Base-by-base conservation (phyloP, 2,329 filamentous ascomycete genomes). In the Fusarium sp. region DNA sequence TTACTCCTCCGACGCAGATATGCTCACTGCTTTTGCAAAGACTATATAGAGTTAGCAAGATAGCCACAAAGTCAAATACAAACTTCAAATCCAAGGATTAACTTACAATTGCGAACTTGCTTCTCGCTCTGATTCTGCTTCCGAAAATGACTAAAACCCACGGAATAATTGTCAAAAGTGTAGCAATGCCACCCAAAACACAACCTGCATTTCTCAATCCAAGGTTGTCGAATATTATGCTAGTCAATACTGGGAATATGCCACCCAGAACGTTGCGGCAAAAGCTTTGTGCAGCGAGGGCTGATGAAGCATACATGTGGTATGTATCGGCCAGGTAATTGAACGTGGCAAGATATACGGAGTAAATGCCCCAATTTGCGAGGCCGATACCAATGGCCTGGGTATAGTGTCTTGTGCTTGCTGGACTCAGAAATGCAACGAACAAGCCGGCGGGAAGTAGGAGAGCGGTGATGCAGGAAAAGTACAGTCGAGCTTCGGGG, bases 311-410 rank as follows among this genome's bases (percentile, higher is more conserved):
- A 73, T 95, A 97, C 4, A 87, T 84, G 75, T 94, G 91, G 77
- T 97, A 97, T 2, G 90, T 90, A 75, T 97, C 94, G 20, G 94
- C 93, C 2, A 97, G 84, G 72, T 97, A 97, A 76, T 97, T 97
- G 81, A 97, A 97, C 0, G 93, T 92, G 4, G 94, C 90, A 2
- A 97, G 85, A 75, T 96, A 96, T 35, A 97, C 89, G 40, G 88
- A 90, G 77, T 93, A 95, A 68, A 97, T 96, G 28, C 94, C 91
- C 83, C 95, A 92, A 0, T 92, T 95, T 0, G 93, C 90, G 61
- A 93, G 86, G 1, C 84, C 87, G 33, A 97, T 84, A 1, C 89
- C 90, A 5, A 95, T 78, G 0, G 78, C 76, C 22, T 75, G 71
- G 0, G 72, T 64, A 43, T 79, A 76, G 13, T 72, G 72, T 39